These are phyloP conservation scores for Bothriochloa decipiens DNA, from an alignment of 176 grass and related monocot genomes.

Conservation along the genomic window DNA sequence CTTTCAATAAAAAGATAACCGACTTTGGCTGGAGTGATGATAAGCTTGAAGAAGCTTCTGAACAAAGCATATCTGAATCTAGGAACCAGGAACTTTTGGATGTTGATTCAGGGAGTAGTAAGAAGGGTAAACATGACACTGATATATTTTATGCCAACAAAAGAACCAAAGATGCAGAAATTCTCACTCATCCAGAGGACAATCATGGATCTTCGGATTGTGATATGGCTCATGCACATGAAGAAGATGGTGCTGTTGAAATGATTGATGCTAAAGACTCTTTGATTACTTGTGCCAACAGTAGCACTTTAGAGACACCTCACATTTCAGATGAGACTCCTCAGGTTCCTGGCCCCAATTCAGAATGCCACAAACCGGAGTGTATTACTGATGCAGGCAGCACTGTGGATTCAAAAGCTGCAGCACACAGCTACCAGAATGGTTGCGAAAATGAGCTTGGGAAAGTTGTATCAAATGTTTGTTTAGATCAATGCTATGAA, in stretches of 20 bases:
- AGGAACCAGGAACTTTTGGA: conserved; percentile 53
- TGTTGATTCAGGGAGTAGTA: conserved; percentile 57
- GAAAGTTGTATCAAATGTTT: conserved; percentile 43
- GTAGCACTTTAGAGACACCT: conserved; percentile 48
- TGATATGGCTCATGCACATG: not conserved
- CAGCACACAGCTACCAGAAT: conserved; percentile 36
- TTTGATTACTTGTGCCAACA: conserved; percentile 45
- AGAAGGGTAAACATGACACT: conserved; percentile 36
- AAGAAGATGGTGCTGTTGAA: conserved; percentile 35
- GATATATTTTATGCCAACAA: conserved; percentile 26
- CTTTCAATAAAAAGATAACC: conserved; percentile 42
- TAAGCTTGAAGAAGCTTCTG: conserved; percentile 44
- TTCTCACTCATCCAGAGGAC: conserved; percentile 22
- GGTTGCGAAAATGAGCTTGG: conserved; percentile 30
- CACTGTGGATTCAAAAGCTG: conserved; percentile 42
- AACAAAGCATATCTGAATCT: conserved; percentile 52
- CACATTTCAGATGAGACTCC: conserved; percentile 17
- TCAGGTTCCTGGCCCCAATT: conserved; percentile 29
- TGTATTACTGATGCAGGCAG: conserved; percentile 20
- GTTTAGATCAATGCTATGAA: conserved; percentile 33
- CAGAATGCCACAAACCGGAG: conserved; percentile 37
- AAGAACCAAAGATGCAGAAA: conserved; percentile 14
- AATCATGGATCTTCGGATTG: conserved; percentile 13
- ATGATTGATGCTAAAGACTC: conserved; percentile 32
- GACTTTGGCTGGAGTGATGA: conserved; percentile 41